A percentile compares a stretch with the other conserved stretches of the same genome.
These are phyloP conservation scores for Macrolepiota fuliginosa DNA, from an alignment of 768 basidiomycete species.

Conservation along the genomic window DNA sequence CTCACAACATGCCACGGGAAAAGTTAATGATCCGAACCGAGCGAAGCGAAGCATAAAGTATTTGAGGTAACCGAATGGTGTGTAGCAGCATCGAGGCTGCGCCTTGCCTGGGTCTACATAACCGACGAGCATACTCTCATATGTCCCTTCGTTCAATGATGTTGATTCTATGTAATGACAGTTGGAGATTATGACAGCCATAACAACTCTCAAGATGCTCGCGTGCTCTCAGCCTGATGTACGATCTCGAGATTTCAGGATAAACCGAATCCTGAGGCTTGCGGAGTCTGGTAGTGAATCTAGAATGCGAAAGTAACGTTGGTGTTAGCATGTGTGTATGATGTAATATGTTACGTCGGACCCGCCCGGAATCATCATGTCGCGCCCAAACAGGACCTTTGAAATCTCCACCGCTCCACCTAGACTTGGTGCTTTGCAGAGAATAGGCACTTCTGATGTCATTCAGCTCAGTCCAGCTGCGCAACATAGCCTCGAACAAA, in stretches of 20 bases:
- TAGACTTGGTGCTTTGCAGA: background rate
- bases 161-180: background rate
- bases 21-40: background rate
- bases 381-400: too few species aligned
- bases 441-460: background rate
- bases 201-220: too few species aligned
- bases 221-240: too few species aligned
- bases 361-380: background rate
- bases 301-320: too few species aligned
- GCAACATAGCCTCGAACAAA: background rate
- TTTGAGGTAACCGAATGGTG: background rate
- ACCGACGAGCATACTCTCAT: background rate
- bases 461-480: background rate
- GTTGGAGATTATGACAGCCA: too few species aligned
- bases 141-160: background rate
- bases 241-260: too few species aligned
- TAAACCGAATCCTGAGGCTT: too few species aligned
- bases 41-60: background rate
- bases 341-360: background rate
- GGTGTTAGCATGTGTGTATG: too few species aligned
- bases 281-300: too few species aligned
- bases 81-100: background rate
- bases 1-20: background rate
- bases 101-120: background rate
- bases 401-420: background rate